These are phyloP conservation scores for Escallonia herrerae DNA, from an alignment of 129 eudicot species.

Conservation along the genomic window DNA sequence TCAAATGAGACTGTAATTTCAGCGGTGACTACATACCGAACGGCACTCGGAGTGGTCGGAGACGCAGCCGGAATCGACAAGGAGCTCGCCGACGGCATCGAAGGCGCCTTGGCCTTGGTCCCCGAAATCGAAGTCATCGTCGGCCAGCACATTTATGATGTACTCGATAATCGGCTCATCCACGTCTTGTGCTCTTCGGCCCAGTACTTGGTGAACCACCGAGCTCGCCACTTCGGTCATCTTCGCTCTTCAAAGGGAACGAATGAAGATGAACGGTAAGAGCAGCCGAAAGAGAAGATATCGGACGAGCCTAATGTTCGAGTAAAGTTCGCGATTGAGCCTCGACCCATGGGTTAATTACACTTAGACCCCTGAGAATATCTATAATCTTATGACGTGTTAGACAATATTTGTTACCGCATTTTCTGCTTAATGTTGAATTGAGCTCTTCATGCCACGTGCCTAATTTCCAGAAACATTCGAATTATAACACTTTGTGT, in stretches of 20 bases:
- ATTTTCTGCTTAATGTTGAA: no score
- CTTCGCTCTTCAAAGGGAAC: conserved; percentile 2
- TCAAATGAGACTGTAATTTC: no score
- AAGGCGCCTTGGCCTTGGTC: conserved; percentile 82
- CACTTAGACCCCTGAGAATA: no score
- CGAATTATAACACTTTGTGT: no score
- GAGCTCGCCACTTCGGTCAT: conserved; percentile 90
- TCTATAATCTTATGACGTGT: no score
- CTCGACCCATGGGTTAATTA: no score
- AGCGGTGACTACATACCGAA: conserved; percentile 26
- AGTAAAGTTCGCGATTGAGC: no score
- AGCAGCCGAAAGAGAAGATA: conserved; percentile 6
- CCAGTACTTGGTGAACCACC: conserved; percentile 81
- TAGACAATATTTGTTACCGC: no score
- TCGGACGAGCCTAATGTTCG: no score
- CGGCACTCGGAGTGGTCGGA: conserved; percentile 70
- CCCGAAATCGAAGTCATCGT: conserved; percentile 96
- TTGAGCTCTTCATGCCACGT: no score
- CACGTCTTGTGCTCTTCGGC: conserved; percentile 52
- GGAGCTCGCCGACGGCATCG: conserved; percentile 89
- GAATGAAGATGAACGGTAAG: conserved; percentile 9
- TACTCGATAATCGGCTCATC: conserved; percentile 89
- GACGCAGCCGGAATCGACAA: conserved; percentile 87
- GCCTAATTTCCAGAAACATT: no score
- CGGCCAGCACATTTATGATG: conserved; percentile 87